Conservation (phyloP, 441 rosid genomes). For the Biscutella auriculata region DNA sequence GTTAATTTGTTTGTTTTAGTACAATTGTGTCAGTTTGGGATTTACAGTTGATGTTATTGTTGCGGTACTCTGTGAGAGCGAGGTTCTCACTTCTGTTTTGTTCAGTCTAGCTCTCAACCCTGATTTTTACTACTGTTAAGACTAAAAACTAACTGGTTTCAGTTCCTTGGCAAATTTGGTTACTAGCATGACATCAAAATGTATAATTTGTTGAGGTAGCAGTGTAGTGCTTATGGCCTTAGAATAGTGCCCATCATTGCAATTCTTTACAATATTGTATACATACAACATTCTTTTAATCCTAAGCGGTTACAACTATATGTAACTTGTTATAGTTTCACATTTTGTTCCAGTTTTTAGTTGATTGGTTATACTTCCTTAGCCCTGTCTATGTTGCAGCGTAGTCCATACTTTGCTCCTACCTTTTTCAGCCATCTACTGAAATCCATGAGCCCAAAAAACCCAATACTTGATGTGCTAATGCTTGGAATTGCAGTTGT, state of each 20-base stretch:
- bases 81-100: slow-evolving; percentile 50
- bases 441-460: slow-evolving; percentile 56
- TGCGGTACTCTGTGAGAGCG: slow-evolving; percentile 54
- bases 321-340: neutral
- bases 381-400: slow-evolving; percentile 30
- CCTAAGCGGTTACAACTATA: neutral
- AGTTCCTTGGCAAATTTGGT: neutral
- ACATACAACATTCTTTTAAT: neutral
- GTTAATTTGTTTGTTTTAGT: slow-evolving; percentile 35
- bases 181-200: neutral
- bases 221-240: neutral
- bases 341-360: neutral
- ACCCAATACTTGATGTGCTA: slow-evolving; percentile 48
- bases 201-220: neutral
- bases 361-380: neutral
- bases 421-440: slow-evolving; percentile 81
- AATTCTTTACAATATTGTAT: neutral
- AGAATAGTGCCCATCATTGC: neutral
- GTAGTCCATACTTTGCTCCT: slow-evolving; percentile 93
- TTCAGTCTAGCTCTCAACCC: slow-evolving; percentile 78
- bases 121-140: neutral
- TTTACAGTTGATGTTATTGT: slow-evolving; percentile 63
- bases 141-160: neutral
- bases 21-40: slow-evolving; percentile 87
- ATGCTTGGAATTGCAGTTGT: slow-evolving; percentile 62